Conservation (phyloP, 257 asterid species). For the Capsicum chinense region DNA sequence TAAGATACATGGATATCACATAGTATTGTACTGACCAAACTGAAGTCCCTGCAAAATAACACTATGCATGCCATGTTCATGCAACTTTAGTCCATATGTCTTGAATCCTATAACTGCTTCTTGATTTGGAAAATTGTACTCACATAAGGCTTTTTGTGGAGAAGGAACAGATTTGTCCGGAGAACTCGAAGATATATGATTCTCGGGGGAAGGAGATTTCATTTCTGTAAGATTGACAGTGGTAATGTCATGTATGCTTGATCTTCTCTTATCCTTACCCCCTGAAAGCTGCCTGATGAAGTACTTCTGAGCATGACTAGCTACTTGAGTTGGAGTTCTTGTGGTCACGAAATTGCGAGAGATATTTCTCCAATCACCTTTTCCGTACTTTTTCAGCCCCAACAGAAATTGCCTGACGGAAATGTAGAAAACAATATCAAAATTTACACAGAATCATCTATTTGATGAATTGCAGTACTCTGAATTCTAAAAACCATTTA, state of each 20-base stretch:
- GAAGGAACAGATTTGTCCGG: conserved; percentile 43
- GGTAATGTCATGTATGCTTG: conserved; percentile 92
- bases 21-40: conserved; percentile 45
- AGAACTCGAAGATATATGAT: conserved; percentile 32
- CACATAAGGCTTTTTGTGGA: conserved; percentile 36
- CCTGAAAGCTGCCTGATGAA: conserved; percentile 88
- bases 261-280: conserved; percentile 87
- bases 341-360: conserved; percentile 82
- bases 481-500: neutral
- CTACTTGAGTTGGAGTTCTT: conserved; percentile 92
- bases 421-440: conserved; percentile 27
- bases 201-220: conserved; percentile 47
- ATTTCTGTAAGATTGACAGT: conserved; percentile 58
- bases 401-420: conserved; percentile 69
- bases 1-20: conserved; percentile 34
- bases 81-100: conserved; percentile 4
- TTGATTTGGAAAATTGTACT: conserved; percentile 39
- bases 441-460: neutral
- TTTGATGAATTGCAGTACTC: neutral
- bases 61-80: conserved; percentile 35
- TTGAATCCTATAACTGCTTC: conserved; percentile 55
- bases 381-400: conserved; percentile 91
- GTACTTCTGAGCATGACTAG: conserved; percentile 95
- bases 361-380: conserved; percentile 96
- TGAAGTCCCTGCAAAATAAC: conserved; percentile 46